Evolutionary conservation across 2,329 filamentous ascomycete genomes (phyloP).

Genomic region (Stemphylium vesicarium): DNA sequence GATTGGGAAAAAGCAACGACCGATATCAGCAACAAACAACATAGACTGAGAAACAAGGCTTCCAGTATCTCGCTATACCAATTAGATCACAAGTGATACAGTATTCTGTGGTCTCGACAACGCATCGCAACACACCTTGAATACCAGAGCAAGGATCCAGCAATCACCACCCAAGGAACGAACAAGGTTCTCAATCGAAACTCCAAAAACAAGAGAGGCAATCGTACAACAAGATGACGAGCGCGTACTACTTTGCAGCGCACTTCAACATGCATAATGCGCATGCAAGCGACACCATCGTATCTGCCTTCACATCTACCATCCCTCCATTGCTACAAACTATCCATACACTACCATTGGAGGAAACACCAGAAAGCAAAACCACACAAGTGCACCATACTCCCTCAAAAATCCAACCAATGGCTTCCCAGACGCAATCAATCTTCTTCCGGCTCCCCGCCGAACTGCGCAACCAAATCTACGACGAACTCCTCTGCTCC

Average conservation of each 20-base stretch:
- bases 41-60: not conserved
- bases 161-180: not conserved
- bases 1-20: not conserved
- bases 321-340: not conserved
- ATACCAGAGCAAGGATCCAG: not conserved
- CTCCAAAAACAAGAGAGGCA: not conserved
- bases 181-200: not conserved
- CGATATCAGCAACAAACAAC: not conserved
- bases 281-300: not conserved
- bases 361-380: not conserved
- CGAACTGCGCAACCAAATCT: constrained; percentile 68
- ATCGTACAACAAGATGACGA: constrained; percentile 14
- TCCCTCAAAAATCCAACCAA: constrained; percentile 6
- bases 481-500: constrained; percentile 47
- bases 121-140: not conserved
- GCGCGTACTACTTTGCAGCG: constrained; percentile 28
- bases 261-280: constrained; percentile 24
- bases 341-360: not conserved
- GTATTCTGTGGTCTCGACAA: not conserved
- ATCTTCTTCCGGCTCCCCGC: constrained; percentile 58
- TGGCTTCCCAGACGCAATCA: constrained; percentile 20
- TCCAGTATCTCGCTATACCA: not conserved
- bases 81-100: not conserved
- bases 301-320: not conserved
- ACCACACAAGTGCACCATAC: not conserved